Evolutionary conservation across 2,329 filamentous ascomycete species (phyloP).

Genomic region (Hymenoscyphus occultus): DNA sequence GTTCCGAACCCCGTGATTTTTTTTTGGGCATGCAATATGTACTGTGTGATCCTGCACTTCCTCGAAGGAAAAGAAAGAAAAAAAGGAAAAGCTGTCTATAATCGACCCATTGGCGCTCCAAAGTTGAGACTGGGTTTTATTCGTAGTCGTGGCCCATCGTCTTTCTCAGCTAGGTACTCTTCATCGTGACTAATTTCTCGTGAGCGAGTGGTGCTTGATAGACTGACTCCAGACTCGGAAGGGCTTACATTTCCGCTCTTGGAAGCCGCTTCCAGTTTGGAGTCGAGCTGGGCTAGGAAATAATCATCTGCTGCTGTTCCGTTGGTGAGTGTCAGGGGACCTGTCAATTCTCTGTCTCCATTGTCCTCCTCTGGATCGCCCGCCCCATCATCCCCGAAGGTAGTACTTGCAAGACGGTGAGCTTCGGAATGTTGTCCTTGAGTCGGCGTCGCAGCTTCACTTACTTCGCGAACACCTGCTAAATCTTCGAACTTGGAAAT

Average conservation of each 20-base stretch:
- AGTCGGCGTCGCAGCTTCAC: slow-evolving; percentile 31
- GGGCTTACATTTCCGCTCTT: slow-evolving; percentile 23
- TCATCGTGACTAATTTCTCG: background rate
- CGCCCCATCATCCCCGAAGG: slow-evolving; percentile 13
- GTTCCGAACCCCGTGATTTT: background rate
- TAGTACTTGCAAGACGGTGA: slow-evolving; percentile 11
- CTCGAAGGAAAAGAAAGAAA: background rate
- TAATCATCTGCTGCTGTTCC: slow-evolving; percentile 21
- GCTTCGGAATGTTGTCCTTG: slow-evolving; percentile 20
- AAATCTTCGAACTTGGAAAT: slow-evolving; percentile 50
- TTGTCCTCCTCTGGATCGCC: slow-evolving; percentile 16
- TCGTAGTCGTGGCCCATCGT: slow-evolving; percentile 28
- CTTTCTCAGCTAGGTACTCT: slow-evolving; percentile 17
- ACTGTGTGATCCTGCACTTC: slow-evolving; percentile 2
- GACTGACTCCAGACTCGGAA: slow-evolving; percentile 13
- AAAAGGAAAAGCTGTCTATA: slow-evolving; percentile 17
- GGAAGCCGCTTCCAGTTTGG: slow-evolving; percentile 28
- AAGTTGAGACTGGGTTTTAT: slow-evolving; percentile 33
- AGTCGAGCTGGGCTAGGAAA: slow-evolving; percentile 28
- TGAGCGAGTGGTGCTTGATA: background rate
- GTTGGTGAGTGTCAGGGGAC: slow-evolving; percentile 30
- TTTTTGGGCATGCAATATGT: background rate
- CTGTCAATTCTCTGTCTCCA: slow-evolving; percentile 29
- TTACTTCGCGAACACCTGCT: background rate
- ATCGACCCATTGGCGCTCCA: slow-evolving; percentile 30